Evolutionary conservation across 495 filamentous ascomycete genomes (phyloP), one percentile per base, ranked within the genome.

Genomic region (Aspergillus olivimuriae): DNA sequence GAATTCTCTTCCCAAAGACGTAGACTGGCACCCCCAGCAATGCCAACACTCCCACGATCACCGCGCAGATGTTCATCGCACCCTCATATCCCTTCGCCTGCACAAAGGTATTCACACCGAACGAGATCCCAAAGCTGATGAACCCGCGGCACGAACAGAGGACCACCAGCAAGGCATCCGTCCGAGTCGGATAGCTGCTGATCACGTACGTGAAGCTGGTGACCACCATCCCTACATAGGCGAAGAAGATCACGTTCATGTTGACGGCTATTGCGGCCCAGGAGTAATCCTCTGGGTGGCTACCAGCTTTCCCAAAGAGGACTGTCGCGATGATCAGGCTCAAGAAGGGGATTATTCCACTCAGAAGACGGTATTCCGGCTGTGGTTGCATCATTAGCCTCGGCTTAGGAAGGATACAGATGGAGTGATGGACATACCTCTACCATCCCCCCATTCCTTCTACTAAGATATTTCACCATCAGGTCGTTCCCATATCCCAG

Each of bases 401-500:
- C n/a, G n/a, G n/a, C n/a, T n/a, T n/a, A n/a, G n/a, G n/a, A n/a
- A n/a, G n/a, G n/a, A n/a, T n/a, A n/a, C n/a, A n/a, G 24, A 19
- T 5, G 12, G 1, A 31, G 28, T 11, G 17, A 31, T 4, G 16
- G 39, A 41, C 39, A 5, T 17, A 41, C 39, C 24, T 41, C 39
- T 1, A 15, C 32, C 3, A 41, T 24, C 1, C 39, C 39, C 10
- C 18, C 9, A 18, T 41, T 41, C 8, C 39, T 2, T 19, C 28
- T 30, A 4, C 11, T 31, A 10, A 41, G 26, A 26, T 16, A 30
- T 16, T 32, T 30, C 2, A 41, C 4, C 15, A 50, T 34, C 0
- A 50, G 4, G 28, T 57, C 53, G 37, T 50, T 46, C 19, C 50
- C 50, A 17, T 57, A 53, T 6, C 50, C 53, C 1, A 51, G 34